A percentile compares a stretch with the other conserved stretches of the same genome.
Evolutionary conservation across 169 alveolate genomes (phyloP).

Genomic region (Eimeria sp.): DNA sequence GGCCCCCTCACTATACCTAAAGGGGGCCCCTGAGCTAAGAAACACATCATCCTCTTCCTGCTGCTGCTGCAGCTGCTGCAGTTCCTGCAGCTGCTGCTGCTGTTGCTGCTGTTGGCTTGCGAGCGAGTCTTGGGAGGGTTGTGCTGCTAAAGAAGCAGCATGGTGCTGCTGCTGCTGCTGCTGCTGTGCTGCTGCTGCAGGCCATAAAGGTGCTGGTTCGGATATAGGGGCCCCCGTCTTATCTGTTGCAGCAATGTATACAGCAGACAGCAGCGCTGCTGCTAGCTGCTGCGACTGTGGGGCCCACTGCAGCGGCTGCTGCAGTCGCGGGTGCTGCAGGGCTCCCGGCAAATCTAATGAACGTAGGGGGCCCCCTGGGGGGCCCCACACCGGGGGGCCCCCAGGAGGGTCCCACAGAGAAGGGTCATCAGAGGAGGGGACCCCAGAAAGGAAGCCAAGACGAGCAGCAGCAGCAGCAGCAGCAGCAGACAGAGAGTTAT

Average conservation of each 20-base stretch:
- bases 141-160: slow-evolving; percentile 17
- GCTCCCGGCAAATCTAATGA: slow-evolving; percentile 58
- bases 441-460: too few relatives aligned
- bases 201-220: neutral
- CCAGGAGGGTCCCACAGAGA: too few relatives aligned
- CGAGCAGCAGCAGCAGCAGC: neutral
- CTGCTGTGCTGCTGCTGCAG: too few relatives aligned
- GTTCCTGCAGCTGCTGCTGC: slow-evolving; percentile 36
- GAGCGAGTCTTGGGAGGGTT: too few relatives aligned
- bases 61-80: slow-evolving; percentile 16
- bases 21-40: neutral
- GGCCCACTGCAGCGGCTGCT: slow-evolving; percentile 65
- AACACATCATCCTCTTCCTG: neutral
- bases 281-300: slow-evolving; percentile 12
- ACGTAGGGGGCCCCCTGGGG: slow-evolving; percentile 61
- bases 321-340: slow-evolving; percentile 35
- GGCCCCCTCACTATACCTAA: slow-evolving; percentile 14
- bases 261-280: slow-evolving; percentile 39
- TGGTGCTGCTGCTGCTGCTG: too few relatives aligned
- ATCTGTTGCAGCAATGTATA: slow-evolving; percentile 64
- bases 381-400: too few relatives aligned
- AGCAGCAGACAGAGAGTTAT: neutral
- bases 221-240: slow-evolving; percentile 43
- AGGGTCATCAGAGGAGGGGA: too few relatives aligned
- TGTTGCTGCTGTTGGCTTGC: neutral